Evolutionary conservation across 768 basidiomycete species (phyloP), one percentile per base, ranked within the genome.

Genomic region (Dacryopinax spathularia): DNA sequence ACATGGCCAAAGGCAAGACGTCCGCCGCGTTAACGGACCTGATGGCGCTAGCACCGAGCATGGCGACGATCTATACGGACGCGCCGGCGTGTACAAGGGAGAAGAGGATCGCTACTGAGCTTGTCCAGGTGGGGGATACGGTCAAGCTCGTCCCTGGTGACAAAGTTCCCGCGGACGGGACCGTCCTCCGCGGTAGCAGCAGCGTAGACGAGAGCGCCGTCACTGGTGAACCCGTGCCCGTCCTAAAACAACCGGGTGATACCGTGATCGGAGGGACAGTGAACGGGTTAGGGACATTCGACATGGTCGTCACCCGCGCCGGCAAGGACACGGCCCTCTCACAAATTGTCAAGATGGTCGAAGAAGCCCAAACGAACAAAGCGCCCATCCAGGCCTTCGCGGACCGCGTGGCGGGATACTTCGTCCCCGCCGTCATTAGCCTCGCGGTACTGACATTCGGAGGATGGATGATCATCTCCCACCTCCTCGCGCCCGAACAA

Each of bases 331-430:
- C 96, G 0, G 93, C 96, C 0, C 81, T 99, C 10, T 83, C 93
- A 2, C 96, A 98, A 75, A 97, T 99, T 66, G 95, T 98, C 65
- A 85, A 85, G 68, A 85, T 98, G 62, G 96, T 99, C 66, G 94
- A 98, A 72, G 93, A 98, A 39, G 96, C 96, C 1, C 96, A 98
- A 75, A 98, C 94, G 2, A 89, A 87, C 64, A 98, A 98, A 73
- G 95, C 96, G 1, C 96, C 96, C 10, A 97, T 99, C 66, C 96
- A 99, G 71, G 90, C 89, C 2, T 96, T 97, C 74, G 93, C 93
- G 2, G 96, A 99, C 74, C 84, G 81, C 62, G 85, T 96, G 43
- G 95, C 96, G 0, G 96, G 96, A 12, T 87, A 87, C 77, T 98
- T 99, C 72, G 94, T 99, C 0, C 96, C 96, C 0, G 76, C 85